Evolutionary conservation across 495 filamentous ascomycete genomes (phyloP), one percentile per base, ranked within the genome.

Genomic region (Letharia lupina): DNA sequence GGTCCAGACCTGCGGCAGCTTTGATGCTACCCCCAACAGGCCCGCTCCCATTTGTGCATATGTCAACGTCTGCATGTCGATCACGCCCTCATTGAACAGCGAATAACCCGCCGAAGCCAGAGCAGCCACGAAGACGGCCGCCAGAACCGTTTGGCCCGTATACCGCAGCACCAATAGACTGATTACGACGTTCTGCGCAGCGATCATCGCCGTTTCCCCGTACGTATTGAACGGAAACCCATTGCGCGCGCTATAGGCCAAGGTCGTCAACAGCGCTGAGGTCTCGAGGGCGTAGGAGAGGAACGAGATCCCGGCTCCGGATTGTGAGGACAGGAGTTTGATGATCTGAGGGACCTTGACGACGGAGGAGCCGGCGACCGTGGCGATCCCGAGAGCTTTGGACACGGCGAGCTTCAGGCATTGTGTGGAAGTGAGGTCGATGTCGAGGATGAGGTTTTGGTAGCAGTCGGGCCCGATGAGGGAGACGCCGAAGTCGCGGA

Each of bases 261-360:
- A 83, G 4, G 86, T 88, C 77, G 94, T 93, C 62, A 96, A 81
- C 76, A 91, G 89, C 69, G 85, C 83, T 67, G 85, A 81, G 13
- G 91, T 96, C 77, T 98, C 94, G 74, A 98, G 90, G 50, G 91
- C 82, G 77, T 96, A 96, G 40, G 89, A 87, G 48, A 94, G 83
- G 81, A 96, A 96, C 65, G 86, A 90, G 65, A 98, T 82, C 70
- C 93, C 94, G 62, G 83, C 82, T 12, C 90, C 86, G 39, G 90
- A 95, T 63, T 85, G 81, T 44, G 92, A 93, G 69, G 79, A 76
- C 70, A 95, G 76, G 60, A 97, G 86, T 80, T 96, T 96, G 75
- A 96, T 74, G 75, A 98, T 92, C 77, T 97, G 94, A 0, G 94
- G 93, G 37, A 98, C 84, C 80, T 98, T 98, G 78, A 98, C 90